A percentile compares a stretch with the other conserved stretches of the same genome.
phyloP scores from a whole-genome alignment of 257 asterid genomes.

The Penstemon barbatus region DNA sequence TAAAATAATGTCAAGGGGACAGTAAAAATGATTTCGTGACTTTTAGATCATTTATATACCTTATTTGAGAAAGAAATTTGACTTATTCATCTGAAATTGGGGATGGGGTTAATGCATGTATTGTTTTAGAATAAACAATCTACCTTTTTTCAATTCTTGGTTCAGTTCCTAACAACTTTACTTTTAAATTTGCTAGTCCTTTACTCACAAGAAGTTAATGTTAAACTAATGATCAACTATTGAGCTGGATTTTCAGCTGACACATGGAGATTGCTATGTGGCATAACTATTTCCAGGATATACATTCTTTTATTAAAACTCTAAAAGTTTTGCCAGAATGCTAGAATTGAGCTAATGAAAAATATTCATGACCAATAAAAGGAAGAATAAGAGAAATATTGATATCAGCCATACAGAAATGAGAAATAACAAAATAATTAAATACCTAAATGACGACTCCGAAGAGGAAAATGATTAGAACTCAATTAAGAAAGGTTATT shows the following conservation, averaged over 20 bases:
- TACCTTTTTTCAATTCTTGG: background rate
- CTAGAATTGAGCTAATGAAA: too few relatives aligned
- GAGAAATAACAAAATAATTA: too few relatives aligned
- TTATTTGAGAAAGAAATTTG: background rate
- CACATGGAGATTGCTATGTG: background rate
- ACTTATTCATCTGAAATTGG: constrained; percentile 4
- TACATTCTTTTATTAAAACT: too few relatives aligned
- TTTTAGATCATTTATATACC: constrained; percentile 7
- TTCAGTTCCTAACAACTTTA: background rate
- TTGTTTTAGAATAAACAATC: background rate
- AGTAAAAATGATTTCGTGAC: background rate
- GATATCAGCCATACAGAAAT: too few relatives aligned
- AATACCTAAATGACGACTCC: too few relatives aligned
- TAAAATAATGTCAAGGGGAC: background rate
- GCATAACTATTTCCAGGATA: background rate
- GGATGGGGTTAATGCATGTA: background rate
- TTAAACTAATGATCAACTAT: background rate
- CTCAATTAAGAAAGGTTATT: too few relatives aligned
- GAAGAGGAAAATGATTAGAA: too few relatives aligned
- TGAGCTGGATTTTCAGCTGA: background rate
- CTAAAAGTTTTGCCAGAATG: too few relatives aligned
- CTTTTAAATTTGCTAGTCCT: background rate
- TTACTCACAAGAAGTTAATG: background rate
- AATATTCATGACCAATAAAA: too few relatives aligned
- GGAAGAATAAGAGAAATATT: too few relatives aligned